Percentiles rank a stretch among this genome's conserved stretches.
phyloP scores from a whole-genome alignment of 169 alveolate species.

The Plasmodium gonderi region DNA sequence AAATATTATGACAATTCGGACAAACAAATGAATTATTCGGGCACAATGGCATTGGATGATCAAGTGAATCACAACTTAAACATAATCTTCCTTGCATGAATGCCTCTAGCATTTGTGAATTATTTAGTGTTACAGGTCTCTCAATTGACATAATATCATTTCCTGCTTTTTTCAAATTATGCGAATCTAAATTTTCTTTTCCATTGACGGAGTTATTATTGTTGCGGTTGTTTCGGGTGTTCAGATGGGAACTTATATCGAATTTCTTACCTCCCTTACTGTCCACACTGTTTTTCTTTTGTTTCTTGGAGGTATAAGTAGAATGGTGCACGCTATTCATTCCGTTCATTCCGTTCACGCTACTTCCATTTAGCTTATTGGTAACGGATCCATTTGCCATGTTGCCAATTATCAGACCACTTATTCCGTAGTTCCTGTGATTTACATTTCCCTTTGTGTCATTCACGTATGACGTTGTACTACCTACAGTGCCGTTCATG shows the following conservation, averaged over 20 bases:
- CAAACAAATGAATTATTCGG: slow-evolving; percentile 84
- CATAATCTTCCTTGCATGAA: slow-evolving; percentile 81
- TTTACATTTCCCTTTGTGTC: not conserved
- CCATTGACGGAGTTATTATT: not conserved
- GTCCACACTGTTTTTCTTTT: not conserved
- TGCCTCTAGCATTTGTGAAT: slow-evolving; percentile 75
- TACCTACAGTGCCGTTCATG: not conserved
- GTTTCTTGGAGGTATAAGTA: not conserved
- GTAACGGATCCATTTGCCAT: not conserved
- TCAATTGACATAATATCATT: slow-evolving; percentile 50
- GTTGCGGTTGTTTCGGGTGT: no score
- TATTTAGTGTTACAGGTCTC: slow-evolving; percentile 66
- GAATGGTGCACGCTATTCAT: not conserved
- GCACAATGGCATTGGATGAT: slow-evolving; percentile 82
- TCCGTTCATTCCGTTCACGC: not conserved
- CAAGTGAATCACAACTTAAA: slow-evolving; percentile 82
- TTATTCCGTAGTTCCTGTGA: not conserved
- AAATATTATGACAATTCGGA: slow-evolving; percentile 82
- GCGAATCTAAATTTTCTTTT: slow-evolving; percentile 7
- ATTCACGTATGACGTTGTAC: not conserved
- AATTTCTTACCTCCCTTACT: not conserved
- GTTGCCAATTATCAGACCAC: not conserved
- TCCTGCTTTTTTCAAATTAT: not conserved
- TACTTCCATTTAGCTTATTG: not conserved
- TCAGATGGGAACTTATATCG: not conserved